Evolutionary conservation across 495 filamentous ascomycete genomes (phyloP).

Genomic region (Talaromyces wortmannii): DNA sequence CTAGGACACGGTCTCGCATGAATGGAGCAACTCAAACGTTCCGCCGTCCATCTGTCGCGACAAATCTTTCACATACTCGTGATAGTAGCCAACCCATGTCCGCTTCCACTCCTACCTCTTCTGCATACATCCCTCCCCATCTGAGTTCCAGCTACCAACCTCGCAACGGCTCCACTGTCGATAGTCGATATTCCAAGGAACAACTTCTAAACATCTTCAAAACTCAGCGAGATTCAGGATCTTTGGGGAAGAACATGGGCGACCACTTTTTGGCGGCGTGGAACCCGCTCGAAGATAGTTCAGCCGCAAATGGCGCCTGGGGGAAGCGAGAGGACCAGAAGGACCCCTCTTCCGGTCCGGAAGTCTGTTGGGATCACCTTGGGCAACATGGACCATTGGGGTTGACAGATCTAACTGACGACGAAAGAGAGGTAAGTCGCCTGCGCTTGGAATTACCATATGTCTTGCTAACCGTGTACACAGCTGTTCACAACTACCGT

Average conservation of each 20-base stretch:
- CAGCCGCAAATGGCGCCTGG: constrained; percentile 60
- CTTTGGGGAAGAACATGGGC: constrained; percentile 54
- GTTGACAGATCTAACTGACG: constrained; percentile 67
- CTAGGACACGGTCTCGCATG: constrained; percentile 57
- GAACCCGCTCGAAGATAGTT: constrained; percentile 64
- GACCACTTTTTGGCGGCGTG: constrained; percentile 69
- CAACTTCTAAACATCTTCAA: constrained; percentile 73
- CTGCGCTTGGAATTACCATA: constrained; percentile 1
- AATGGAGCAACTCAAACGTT: constrained; percentile 84
- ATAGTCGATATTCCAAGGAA: constrained; percentile 73
- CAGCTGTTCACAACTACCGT: constrained; percentile 77
- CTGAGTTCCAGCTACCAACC: constrained; percentile 41
- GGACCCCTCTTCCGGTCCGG: constrained; percentile 57
- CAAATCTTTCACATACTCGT: constrained; percentile 45
- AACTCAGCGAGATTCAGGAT: constrained; percentile 48
- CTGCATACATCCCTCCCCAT: constrained; percentile 57
- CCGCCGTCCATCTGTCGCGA: constrained; percentile 71
- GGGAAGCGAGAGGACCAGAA: constrained; percentile 65
- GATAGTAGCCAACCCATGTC: constrained; percentile 40
- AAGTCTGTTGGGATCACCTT: constrained; percentile 83
- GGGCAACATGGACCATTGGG: constrained; percentile 68
- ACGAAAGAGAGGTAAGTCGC: constrained; percentile 71
- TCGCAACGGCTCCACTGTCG: constrained; percentile 49
- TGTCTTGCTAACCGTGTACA: constrained; percentile 13
- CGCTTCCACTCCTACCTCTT: constrained; percentile 41